Base-by-base conservation (phyloP, 2,329 filamentous ascomycete species). In the Lasiodiplodia sp. region DNA sequence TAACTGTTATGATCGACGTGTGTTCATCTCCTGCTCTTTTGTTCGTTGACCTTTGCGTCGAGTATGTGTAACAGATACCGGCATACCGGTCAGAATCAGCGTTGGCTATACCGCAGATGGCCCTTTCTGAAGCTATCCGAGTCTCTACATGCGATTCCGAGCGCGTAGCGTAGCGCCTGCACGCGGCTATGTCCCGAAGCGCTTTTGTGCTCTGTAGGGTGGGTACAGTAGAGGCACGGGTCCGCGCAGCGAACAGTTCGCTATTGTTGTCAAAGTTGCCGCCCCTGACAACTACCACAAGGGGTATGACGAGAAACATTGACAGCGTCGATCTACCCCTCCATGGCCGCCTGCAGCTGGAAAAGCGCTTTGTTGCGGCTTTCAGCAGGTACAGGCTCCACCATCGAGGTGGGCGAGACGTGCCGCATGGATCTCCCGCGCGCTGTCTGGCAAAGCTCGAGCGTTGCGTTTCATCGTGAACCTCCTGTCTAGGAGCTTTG, bases 401-500 rank as follows among this genome's bases (percentile, higher is more conserved):
- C 44, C 44, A 10, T 47, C 44, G 49, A 63, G 12, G 58, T 47
- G 58, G 57, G 40, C 49, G 40, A 65, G 62, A 65, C 55, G 62
- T 44, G 62, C 62, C 62, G 62, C 62, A 53, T 38, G 49, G 62
- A 49, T 65, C 47, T 55, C 58, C 57, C 40, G 58, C 40, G 34
- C 6, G 58, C 58, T 63, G 58, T 23, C 58, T 44, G 40, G 58
- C 58, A 51, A 25, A 63, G 58, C 58, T 63, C 40, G 58, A 28
- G 58, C 58, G 40, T 63, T 63, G 58, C 40, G 58, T 63, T 63
- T 63, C 58, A 63, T 63, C 40, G 23, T 60, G 23, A 49, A 10
- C 58, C 58, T 63, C 58, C 58, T 63, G 58, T 63, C 58, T 63
- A 44, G 31, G 58, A 63, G 58, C 58, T 49, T 51, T 49, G 40